Percentiles rank a stretch among this genome's conserved stretches.
These are phyloP conservation scores for Cystobasidiaceae sp. DNA, from an alignment of 1,284 basidiomycete species.

Conservation along the genomic window DNA sequence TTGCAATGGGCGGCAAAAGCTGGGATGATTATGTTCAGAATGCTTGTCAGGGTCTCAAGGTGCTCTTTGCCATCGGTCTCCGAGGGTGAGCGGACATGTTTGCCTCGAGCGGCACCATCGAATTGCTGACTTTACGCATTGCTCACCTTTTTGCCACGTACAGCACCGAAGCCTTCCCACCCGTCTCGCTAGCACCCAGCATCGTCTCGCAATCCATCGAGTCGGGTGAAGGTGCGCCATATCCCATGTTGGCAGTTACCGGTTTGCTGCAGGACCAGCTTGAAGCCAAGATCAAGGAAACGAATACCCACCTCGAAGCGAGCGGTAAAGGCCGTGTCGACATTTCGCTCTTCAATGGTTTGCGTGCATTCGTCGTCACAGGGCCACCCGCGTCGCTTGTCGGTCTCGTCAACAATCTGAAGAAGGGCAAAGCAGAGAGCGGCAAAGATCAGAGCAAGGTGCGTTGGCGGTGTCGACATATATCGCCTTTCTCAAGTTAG, in stretches of 20 bases:
- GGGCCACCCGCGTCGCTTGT: conserved; percentile 88
- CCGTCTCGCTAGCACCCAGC: conserved; percentile 79
- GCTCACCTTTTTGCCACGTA: no score
- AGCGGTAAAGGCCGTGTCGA: conserved; percentile 50
- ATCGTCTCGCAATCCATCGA: conserved; percentile 83
- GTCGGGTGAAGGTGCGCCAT: conserved; percentile 86
- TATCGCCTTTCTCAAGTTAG: no score
- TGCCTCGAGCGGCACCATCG: background rate
- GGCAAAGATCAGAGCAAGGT: conserved; percentile 94
- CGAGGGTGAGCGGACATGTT: conserved; percentile 54
- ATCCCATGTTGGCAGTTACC: conserved; percentile 86
- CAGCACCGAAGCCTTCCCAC: conserved; percentile 65
- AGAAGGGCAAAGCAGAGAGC: conserved; percentile 79
- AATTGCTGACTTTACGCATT: background rate
- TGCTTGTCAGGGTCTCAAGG: conserved; percentile 73
- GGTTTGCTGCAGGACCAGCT: conserved; percentile 62
- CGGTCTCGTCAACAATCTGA: conserved; percentile 82
- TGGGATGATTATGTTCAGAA: conserved; percentile 62
- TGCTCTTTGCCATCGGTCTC: conserved; percentile 89
- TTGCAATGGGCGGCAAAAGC: conserved; percentile 51
- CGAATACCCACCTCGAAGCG: conserved; percentile 75
- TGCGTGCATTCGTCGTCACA: conserved; percentile 85
- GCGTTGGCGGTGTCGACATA: no score
- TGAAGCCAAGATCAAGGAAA: conserved; percentile 75
- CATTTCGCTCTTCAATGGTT: conserved; percentile 87